These are phyloP conservation scores for Linum tenue DNA, from an alignment of 345 rosid species.

Conservation along the genomic window DNA sequence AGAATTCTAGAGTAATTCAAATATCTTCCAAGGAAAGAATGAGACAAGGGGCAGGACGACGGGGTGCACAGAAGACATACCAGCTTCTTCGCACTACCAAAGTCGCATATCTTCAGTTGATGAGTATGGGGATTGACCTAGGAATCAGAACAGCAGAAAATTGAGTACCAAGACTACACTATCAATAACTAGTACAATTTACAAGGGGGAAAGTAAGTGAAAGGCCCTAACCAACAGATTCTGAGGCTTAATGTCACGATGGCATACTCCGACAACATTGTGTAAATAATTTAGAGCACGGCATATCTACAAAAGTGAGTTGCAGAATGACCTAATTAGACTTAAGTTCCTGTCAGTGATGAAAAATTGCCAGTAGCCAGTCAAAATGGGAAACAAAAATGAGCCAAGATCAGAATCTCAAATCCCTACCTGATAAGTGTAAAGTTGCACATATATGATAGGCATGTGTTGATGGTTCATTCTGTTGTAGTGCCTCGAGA, in stretches of 20 bases:
- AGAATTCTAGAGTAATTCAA: constrained; percentile 5
- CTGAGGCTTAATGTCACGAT: constrained; percentile 98
- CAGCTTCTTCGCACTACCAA: constrained; percentile 98
- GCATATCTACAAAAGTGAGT: constrained; percentile 49
- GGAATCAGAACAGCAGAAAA: constrained; percentile 3
- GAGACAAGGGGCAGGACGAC: background rate
- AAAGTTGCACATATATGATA: constrained; percentile 63
- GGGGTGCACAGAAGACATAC: constrained; percentile 26
- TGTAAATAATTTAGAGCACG: constrained; percentile 94
- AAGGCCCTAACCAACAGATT: constrained; percentile 64
- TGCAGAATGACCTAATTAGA: constrained; percentile 1
- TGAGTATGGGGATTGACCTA: constrained; percentile 89
- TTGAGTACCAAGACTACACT: background rate
- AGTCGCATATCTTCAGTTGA: constrained; percentile 89
- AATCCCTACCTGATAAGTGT: constrained; percentile 53
- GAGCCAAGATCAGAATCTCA: background rate
- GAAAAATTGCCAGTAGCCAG: constrained; percentile 1
- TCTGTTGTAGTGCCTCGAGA: constrained; percentile 65
- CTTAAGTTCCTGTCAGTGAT: background rate
- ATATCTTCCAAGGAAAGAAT: background rate
- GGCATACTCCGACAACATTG: constrained; percentile 80
- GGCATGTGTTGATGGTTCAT: constrained; percentile 49
- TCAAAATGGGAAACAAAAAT: background rate
- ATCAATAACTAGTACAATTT: too few relatives aligned
- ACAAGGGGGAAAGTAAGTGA: background rate